Percentiles rank a stretch among this genome's conserved stretches.
Evolutionary conservation across 768 basidiomycete genomes (phyloP).

Genomic region (Boletus pseudo-olivaceus): DNA sequence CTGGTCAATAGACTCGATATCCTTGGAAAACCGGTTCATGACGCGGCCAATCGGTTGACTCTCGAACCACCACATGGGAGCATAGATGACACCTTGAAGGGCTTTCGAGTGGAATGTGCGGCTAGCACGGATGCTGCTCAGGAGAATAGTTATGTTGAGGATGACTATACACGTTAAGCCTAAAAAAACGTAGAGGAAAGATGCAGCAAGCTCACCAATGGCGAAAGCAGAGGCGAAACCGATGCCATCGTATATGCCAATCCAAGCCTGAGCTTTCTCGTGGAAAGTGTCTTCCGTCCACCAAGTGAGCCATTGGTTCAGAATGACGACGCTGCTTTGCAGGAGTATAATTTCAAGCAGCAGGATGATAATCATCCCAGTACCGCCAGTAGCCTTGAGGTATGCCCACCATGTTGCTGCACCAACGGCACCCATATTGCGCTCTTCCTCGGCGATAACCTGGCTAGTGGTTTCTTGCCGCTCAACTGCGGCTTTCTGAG

Average conservation of each 20-base stretch:
- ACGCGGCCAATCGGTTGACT: slow-evolving; percentile 41
- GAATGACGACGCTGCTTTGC: slow-evolving; percentile 23
- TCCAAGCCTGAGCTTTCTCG: slow-evolving; percentile 25
- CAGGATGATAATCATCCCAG: slow-evolving; percentile 16
- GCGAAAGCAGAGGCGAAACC: slow-evolving; percentile 16
- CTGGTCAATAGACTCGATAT: slow-evolving; percentile 39
- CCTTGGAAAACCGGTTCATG: slow-evolving; percentile 46
- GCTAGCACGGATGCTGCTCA: slow-evolving; percentile 28
- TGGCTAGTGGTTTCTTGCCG: slow-evolving; percentile 9
- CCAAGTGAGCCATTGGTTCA: slow-evolving; percentile 32
- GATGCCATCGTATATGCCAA: slow-evolving; percentile 30
- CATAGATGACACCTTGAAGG: slow-evolving; percentile 21
- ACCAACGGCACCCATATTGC: slow-evolving; percentile 22
- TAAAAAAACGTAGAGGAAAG: background rate
- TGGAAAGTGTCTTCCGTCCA: slow-evolving; percentile 26
- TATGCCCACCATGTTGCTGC: slow-evolving; percentile 30
- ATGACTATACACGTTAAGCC: slow-evolving; percentile 18
- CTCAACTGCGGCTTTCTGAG: slow-evolving; percentile 10
- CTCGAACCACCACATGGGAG: slow-evolving; percentile 31
- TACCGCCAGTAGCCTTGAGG: slow-evolving; percentile 29
- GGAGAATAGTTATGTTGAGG: slow-evolving; percentile 23
- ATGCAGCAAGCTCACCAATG: slow-evolving; percentile 13
- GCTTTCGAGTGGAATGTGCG: slow-evolving; percentile 25
- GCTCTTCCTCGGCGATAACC: slow-evolving; percentile 26
- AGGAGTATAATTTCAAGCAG: slow-evolving; percentile 19